Base-by-base conservation (phyloP, 495 filamentous ascomycete species). In the Aspergillus asperescens region DNA sequence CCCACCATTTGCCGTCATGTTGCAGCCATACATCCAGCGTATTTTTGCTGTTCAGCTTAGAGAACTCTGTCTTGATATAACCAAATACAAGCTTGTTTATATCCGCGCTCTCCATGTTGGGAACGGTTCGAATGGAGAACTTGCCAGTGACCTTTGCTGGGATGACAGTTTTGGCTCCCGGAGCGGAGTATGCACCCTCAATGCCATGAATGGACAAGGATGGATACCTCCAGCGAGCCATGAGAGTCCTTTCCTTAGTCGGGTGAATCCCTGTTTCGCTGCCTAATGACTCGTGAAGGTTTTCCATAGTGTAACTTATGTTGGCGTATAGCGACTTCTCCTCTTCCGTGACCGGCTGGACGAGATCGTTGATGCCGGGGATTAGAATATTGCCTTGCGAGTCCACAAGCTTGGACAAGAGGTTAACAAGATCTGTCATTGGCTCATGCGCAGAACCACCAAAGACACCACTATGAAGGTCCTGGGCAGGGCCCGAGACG, bases 1-100 rank as follows among this genome's bases (percentile, higher is more conserved):
- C 90, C 93, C 93, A 99, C 93, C 93, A 99, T 66, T 95, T 96
- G 27, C 93, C 93, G 46, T 83, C 82, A 72, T 99, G 94, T 68
- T 87, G 81, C 15, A 91, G 77, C 55, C 76, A 82, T 18, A 88
- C 83, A 58, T 89, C 87, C 62, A 94, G 67, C 19, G 74, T 90
- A 73, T 99, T 99, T 75, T 99, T 97, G 68, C 84, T 89, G 49
- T 79, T 79, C 32, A 96, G 79, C 69, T 87, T 89, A 54, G 85
- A 81, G 64, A 94, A 96, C 44, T 82, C 81, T 20, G 83, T 76
- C 58, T 89, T 77, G 55, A 97, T 77, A 66, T 93, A 79, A 63
- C 86, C 81, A 70, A 83, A 85, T 27, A 97, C 92, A 31, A 85
- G 77, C 57, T 83, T 76, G 72, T 94, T 89, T 59, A 96, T 91